Conservation (phyloP, 1,284 basidiomycete species). For the Rhodofomes roseus region DNA sequence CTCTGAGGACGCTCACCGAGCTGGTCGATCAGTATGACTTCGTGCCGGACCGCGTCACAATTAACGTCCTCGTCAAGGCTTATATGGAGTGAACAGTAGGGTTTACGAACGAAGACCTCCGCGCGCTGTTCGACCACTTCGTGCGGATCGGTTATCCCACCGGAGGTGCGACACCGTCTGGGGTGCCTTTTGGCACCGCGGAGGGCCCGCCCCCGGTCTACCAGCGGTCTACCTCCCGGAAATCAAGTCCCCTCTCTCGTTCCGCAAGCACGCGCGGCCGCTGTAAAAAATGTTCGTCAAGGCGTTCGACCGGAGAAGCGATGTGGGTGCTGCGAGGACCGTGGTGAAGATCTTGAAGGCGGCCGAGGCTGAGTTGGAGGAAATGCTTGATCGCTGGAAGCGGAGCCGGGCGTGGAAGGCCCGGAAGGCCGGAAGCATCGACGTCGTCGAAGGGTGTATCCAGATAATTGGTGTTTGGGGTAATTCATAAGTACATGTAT, state of each 20-base stretch:
- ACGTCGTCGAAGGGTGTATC: too few species aligned
- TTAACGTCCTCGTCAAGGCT: constrained; percentile 59
- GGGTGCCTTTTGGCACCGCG: constrained; percentile 14
- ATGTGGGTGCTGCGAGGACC: constrained; percentile 46
- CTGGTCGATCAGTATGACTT: constrained; percentile 42
- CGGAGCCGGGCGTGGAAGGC: background rate
- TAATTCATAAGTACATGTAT: too few species aligned
- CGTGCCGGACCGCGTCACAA: constrained; percentile 56
- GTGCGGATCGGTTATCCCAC: constrained; percentile 54
- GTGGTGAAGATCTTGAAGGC: constrained; percentile 55
- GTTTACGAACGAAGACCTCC: constrained; percentile 39
- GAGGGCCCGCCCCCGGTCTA: constrained; percentile 14
- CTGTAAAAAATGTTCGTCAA: constrained; percentile 70
- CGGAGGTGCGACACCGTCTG: constrained; percentile 29
- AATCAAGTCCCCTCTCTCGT: constrained; percentile 40
- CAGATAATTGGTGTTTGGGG: too few species aligned
- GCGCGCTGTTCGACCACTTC: constrained; percentile 57
- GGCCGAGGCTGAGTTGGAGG: constrained; percentile 25
- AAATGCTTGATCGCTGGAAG: background rate
- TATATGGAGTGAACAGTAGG: constrained; percentile 44
- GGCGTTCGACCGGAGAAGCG: constrained; percentile 51
- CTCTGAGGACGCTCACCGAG: constrained; percentile 36
- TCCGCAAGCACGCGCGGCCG: constrained; percentile 53
- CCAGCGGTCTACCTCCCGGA: constrained; percentile 33
- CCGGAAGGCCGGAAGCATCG: background rate